Conservation (phyloP, 805 yeast species). For the Candida nitratophila region DNA sequence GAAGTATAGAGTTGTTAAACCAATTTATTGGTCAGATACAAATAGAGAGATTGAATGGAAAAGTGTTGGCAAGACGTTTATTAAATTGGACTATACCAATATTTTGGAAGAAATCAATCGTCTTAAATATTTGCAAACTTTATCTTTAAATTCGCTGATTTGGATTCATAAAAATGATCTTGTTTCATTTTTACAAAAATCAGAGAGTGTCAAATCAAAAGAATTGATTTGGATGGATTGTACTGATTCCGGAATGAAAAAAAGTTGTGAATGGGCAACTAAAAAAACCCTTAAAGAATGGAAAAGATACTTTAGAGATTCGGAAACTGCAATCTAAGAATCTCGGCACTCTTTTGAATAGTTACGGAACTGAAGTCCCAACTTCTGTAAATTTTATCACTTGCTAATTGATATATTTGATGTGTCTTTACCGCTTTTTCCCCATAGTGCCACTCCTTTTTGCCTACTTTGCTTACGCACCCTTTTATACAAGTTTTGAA, state of each 20-base stretch:
- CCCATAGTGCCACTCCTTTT: too few species aligned
- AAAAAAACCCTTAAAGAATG: slow-evolving; percentile 16
- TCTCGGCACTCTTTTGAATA: too few species aligned
- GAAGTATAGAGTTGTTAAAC: slow-evolving; percentile 9
- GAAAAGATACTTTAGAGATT: slow-evolving; percentile 8
- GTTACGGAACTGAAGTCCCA: too few species aligned
- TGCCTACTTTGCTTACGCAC: too few species aligned
- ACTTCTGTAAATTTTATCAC: too few species aligned
- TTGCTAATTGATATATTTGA: too few species aligned
- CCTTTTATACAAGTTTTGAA: neutral
- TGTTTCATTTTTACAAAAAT: slow-evolving; percentile 8
- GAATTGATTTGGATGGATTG: slow-evolving; percentile 29
- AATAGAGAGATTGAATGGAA: slow-evolving; percentile 24
- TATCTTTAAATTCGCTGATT: slow-evolving; percentile 25
- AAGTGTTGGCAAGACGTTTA: slow-evolving; percentile 18
- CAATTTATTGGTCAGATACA: slow-evolving; percentile 25
- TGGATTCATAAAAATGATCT: slow-evolving; percentile 26
- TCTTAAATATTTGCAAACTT: slow-evolving; percentile 12
- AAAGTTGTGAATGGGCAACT: slow-evolving; percentile 38
- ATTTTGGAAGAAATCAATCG: slow-evolving; percentile 20
- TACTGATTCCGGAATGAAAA: slow-evolving; percentile 42
- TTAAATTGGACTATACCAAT: slow-evolving; percentile 42
- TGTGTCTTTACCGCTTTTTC: too few species aligned
- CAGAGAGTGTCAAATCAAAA: slow-evolving; percentile 10
- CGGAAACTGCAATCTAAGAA: too few species aligned